Evolutionary conservation across 768 basidiomycete genomes (phyloP).

Genomic region (Tylopilus subfusipes): DNA sequence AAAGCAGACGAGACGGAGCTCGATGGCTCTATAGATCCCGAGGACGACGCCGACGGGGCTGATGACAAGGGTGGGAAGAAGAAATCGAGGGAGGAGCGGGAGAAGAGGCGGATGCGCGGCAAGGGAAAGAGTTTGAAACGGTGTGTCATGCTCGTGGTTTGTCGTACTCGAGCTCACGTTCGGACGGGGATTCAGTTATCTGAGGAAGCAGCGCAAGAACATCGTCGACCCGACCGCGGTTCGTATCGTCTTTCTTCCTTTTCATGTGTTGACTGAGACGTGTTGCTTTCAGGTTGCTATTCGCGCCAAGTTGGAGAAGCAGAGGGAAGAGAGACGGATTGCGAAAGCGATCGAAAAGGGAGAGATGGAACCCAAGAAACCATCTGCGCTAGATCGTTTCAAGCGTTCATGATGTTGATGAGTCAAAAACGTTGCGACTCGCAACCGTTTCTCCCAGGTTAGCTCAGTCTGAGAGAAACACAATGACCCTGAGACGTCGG

Average conservation of each 20-base stretch:
- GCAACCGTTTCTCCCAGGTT: background rate
- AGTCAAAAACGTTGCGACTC: background rate
- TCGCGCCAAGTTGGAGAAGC: slow-evolving; percentile 62
- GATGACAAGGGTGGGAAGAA: slow-evolving; percentile 32
- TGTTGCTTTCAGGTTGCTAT: slow-evolving; percentile 46
- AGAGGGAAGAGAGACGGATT: slow-evolving; percentile 43
- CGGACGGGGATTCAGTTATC: slow-evolving; percentile 39
- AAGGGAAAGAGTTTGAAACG: slow-evolving; percentile 84
- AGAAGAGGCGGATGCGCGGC: slow-evolving; percentile 83
- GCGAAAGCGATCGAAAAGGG: slow-evolving; percentile 36
- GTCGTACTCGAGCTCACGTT: background rate
- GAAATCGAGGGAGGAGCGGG: slow-evolving; percentile 32
- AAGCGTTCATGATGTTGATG: slow-evolving; percentile 19
- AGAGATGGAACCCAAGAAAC: slow-evolving; percentile 26
- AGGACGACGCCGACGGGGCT: slow-evolving; percentile 36
- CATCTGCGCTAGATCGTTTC: slow-evolving; percentile 37
- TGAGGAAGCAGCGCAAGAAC: slow-evolving; percentile 93
- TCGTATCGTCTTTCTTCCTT: slow-evolving; percentile 22
- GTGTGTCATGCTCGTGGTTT: slow-evolving; percentile 27
- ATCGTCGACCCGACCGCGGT: slow-evolving; percentile 84
- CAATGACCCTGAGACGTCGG: background rate
- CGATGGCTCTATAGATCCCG: slow-evolving; percentile 28
- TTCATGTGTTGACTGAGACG: background rate
- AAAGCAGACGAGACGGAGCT: slow-evolving; percentile 70
- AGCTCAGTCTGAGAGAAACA: background rate